Evolutionary conservation across 2,329 filamentous ascomycete species (phyloP).

Genomic region (Penicillium sp.): DNA sequence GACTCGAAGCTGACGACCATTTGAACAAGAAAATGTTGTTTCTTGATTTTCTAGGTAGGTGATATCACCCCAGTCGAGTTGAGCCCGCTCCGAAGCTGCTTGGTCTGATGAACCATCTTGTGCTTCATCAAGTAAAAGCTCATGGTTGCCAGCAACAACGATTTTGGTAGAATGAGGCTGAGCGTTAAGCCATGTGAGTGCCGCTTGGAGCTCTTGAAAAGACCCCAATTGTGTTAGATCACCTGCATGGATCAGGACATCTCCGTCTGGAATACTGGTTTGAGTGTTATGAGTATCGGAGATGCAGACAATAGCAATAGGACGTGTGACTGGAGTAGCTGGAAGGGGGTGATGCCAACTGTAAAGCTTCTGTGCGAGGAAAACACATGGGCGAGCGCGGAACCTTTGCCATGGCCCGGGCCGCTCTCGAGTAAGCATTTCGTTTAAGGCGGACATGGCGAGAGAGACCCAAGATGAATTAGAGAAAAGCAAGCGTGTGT

Average conservation of each 20-base stretch:
- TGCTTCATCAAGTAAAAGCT: conserved; percentile 71
- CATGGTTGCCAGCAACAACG: conserved; percentile 81
- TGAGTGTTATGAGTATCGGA: conserved; percentile 34
- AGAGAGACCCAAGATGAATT: neutral
- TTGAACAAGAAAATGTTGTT: conserved; percentile 59
- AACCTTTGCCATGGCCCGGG: conserved; percentile 19
- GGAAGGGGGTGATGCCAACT: conserved; percentile 12
- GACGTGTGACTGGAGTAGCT: conserved; percentile 9
- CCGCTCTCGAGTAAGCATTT: conserved; percentile 17
- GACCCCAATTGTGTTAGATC: conserved; percentile 62
- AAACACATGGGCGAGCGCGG: conserved; percentile 12
- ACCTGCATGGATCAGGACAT: conserved; percentile 47
- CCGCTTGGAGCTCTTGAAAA: conserved; percentile 66
- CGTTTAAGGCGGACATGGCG: conserved; percentile 10
- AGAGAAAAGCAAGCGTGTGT: neutral
- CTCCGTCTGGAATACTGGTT: conserved; percentile 28
- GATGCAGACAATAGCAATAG: conserved; percentile 25
- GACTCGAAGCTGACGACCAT: conserved; percentile 61
- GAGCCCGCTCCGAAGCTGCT: conserved; percentile 50
- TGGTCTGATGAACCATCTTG: conserved; percentile 31
- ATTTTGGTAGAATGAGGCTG: conserved; percentile 75
- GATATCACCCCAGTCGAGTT: conserved; percentile 63
- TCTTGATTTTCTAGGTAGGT: conserved; percentile 70
- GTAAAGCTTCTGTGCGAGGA: conserved; percentile 18
- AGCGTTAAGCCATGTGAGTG: conserved; percentile 72